These are phyloP conservation scores for Thelonectria rubi DNA, from an alignment of 2,329 filamentous ascomycete species.

Conservation along the genomic window DNA sequence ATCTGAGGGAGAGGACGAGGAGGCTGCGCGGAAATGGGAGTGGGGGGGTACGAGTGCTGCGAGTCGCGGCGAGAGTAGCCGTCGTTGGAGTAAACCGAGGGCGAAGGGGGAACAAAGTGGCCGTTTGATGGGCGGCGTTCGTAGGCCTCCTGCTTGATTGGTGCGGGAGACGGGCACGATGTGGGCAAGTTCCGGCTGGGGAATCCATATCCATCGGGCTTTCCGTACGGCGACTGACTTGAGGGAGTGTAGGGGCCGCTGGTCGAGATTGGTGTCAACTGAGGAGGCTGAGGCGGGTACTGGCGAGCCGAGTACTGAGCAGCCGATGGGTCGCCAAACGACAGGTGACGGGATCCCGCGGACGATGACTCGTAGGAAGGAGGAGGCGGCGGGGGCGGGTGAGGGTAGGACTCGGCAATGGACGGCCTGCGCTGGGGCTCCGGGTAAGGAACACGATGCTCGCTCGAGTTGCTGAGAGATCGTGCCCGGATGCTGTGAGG, in stretches of 20 bases:
- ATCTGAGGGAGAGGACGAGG: conserved; percentile 30
- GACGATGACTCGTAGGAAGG: conserved; percentile 46
- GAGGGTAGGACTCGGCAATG: conserved; percentile 54
- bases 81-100: conserved; percentile 45
- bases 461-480: conserved; percentile 68
- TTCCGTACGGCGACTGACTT: conserved; percentile 53
- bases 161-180: conserved; percentile 44
- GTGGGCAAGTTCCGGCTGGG: conserved; percentile 43
- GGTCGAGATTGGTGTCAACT: conserved; percentile 49
- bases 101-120: conserved; percentile 51
- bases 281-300: conserved; percentile 50
- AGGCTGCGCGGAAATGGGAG: conserved; percentile 42
- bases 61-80: conserved; percentile 46
- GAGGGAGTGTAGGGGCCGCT: conserved; percentile 47
- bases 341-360: conserved; percentile 45
- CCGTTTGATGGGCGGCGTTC: conserved; percentile 50
- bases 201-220: conserved; percentile 51
- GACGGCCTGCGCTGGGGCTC: conserved; percentile 58
- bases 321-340: conserved; percentile 46
- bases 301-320: conserved; percentile 48
- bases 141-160: conserved; percentile 47
- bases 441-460: conserved; percentile 55
- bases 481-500: conserved; percentile 57
- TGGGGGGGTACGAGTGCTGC: conserved; percentile 40
- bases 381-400: conserved; percentile 49